A percentile compares a stretch with the other conserved stretches of the same genome.
These are phyloP conservation scores for Nemania diffusa DNA, from an alignment of 2,329 filamentous ascomycete species.

Conservation along the genomic window DNA sequence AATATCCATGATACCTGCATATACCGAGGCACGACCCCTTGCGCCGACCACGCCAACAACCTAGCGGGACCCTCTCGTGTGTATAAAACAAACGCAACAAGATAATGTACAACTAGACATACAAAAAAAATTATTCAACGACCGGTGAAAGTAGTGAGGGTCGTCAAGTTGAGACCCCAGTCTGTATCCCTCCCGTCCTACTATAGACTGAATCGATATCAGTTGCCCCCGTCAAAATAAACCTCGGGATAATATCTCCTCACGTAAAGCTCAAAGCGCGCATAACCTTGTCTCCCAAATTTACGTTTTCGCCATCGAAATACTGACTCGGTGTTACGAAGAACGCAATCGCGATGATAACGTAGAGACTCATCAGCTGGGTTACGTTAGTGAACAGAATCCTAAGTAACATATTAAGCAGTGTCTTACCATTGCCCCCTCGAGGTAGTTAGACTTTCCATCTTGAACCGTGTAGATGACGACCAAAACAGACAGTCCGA, in stretches of 20 bases:
- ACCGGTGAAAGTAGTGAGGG: background rate
- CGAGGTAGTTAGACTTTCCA: conserved; percentile 85
- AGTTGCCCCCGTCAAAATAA: background rate
- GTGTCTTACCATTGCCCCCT: conserved; percentile 74
- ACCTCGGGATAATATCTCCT: background rate
- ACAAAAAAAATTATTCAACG: conserved; percentile 27
- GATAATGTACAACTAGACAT: conserved; percentile 31
- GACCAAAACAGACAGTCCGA: conserved; percentile 79
- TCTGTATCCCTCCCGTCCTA: background rate
- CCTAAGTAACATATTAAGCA: background rate
- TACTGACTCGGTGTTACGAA: conserved; percentile 64
- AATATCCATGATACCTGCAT: background rate
- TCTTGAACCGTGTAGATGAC: conserved; percentile 82
- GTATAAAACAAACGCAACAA: background rate
- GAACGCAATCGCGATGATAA: conserved; percentile 70
- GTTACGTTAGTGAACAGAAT: conserved; percentile 34
- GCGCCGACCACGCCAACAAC: background rate
- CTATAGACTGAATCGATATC: background rate
- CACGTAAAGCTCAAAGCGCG: conserved; percentile 13
- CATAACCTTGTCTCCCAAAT: conserved; percentile 12
- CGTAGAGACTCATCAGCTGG: conserved; percentile 62
- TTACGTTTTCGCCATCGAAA: conserved; percentile 52
- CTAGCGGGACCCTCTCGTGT: background rate
- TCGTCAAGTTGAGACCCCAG: background rate
- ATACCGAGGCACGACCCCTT: background rate